These are phyloP conservation scores for Vigna mungo DNA, from an alignment of 306 rosid species.

Conservation along the genomic window DNA sequence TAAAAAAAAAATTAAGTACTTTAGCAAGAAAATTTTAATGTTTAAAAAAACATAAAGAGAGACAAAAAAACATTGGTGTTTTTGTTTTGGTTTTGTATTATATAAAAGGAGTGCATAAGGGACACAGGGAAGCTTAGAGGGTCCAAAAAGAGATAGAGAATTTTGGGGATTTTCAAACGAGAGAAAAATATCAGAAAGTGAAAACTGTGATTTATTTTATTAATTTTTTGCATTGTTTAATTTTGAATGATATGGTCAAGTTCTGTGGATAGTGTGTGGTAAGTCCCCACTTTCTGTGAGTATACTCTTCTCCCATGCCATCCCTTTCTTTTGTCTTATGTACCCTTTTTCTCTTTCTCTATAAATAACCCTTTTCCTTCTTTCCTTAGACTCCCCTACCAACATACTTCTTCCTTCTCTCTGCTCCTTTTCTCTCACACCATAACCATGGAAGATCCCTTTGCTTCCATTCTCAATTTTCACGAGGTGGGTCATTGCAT, in stretches of 20 bases:
- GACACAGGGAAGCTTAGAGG: background rate
- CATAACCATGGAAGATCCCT: slow-evolving; percentile 59
- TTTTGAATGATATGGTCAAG: slow-evolving; percentile 51
- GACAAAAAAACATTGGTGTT: too few relatives aligned
- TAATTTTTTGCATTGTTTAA: slow-evolving; percentile 29
- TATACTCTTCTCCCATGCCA: slow-evolving; percentile 15
- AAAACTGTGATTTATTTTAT: background rate
- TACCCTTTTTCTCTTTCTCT: slow-evolving; percentile 39
- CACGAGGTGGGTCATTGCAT: slow-evolving; percentile 65
- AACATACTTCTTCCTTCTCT: slow-evolving; percentile 24
- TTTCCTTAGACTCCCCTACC: slow-evolving; percentile 39
- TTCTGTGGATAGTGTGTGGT: slow-evolving; percentile 50
- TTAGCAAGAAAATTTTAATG: too few relatives aligned
- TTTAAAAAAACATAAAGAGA: too few relatives aligned
- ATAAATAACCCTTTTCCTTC: slow-evolving; percentile 53
- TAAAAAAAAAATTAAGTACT: too few relatives aligned
- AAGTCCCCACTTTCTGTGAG: slow-evolving; percentile 36
- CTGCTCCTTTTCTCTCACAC: background rate
- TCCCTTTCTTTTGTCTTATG: slow-evolving; percentile 50
- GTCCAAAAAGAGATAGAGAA: background rate
- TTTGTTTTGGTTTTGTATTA: too few relatives aligned
- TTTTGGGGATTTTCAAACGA: background rate
- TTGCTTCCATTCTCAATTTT: slow-evolving; percentile 55
- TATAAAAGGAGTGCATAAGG: background rate
- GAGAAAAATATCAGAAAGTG: background rate